Evolutionary conservation across 345 rosid genomes (phyloP).

Genomic region (Erodium maritimum): DNA sequence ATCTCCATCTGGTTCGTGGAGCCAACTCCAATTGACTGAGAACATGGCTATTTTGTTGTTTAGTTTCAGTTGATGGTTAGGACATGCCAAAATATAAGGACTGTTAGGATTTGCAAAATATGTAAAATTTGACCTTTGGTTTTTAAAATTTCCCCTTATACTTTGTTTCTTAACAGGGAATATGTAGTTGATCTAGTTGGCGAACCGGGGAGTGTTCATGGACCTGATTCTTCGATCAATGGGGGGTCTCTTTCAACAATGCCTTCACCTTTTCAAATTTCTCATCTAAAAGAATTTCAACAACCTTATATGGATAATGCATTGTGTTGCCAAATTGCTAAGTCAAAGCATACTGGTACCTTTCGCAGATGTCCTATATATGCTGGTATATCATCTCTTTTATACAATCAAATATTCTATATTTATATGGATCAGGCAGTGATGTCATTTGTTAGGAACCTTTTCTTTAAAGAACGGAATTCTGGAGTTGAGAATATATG

Average conservation of each 20-base stretch:
- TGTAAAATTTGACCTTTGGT: too few species aligned
- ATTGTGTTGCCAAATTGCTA: conserved; percentile 21
- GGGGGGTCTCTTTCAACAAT: conserved; percentile 43
- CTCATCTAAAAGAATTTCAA: conserved; percentile 41
- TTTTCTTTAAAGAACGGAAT: neutral
- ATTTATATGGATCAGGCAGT: conserved; percentile 1
- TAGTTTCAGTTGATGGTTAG: too few species aligned
- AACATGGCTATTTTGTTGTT: too few species aligned
- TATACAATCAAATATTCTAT: neutral
- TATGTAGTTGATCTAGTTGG: conserved; percentile 94
- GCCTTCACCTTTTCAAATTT: conserved; percentile 63
- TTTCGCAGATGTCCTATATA: conserved; percentile 22
- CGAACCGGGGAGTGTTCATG: conserved; percentile 75
- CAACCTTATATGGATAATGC: conserved; percentile 29
- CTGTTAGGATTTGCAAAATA: too few species aligned
- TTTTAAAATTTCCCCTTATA: too few species aligned
- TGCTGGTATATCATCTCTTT: conserved; percentile 30
- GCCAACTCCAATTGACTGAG: too few species aligned
- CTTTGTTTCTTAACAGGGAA: conserved; percentile 50
- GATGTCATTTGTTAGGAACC: neutral
- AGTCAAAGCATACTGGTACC: conserved; percentile 17
- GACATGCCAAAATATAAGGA: too few species aligned
- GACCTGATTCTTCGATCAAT: conserved; percentile 81
- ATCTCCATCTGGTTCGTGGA: too few species aligned
- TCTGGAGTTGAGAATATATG: too few species aligned